These are phyloP conservation scores for Sugiyamaella grinbergsii DNA, from an alignment of 1,139 yeast species.

Conservation along the genomic window DNA sequence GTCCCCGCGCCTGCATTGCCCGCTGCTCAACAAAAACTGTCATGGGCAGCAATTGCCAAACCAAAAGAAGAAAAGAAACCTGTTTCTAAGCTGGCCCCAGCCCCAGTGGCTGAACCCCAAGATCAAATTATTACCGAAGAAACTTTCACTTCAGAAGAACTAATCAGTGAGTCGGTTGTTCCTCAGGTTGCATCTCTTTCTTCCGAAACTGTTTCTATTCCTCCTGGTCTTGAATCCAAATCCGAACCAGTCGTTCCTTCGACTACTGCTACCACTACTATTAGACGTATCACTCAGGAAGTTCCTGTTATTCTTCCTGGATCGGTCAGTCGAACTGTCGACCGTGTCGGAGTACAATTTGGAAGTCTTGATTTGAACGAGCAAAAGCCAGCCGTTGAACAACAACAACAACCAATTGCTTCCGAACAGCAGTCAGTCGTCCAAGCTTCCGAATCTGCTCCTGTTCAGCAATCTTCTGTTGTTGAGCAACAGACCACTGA, in stretches of 20 bases:
- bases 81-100: slow-evolving; percentile 20
- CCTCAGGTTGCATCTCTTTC: slow-evolving; percentile 24
- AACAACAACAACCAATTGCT: slow-evolving; percentile 26
- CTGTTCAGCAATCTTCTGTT: slow-evolving; percentile 18
- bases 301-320: slow-evolving; percentile 68
- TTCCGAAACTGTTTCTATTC: slow-evolving; percentile 20
- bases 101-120: slow-evolving; percentile 23
- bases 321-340: slow-evolving; percentile 48
- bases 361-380: slow-evolving; percentile 56
- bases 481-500: slow-evolving; percentile 26
- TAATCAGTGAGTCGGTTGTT: slow-evolving; percentile 17
- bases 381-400: slow-evolving; percentile 27
- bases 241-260: slow-evolving; percentile 13
- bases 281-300: slow-evolving; percentile 42
- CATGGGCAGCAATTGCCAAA: slow-evolving; percentile 49
- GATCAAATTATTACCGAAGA: no score
- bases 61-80: slow-evolving; percentile 22
- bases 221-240: slow-evolving; percentile 23
- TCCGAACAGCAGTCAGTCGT: slow-evolving; percentile 25
- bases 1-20: slow-evolving; percentile 13
- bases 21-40: slow-evolving; percentile 32
- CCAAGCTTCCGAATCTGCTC: slow-evolving; percentile 13
- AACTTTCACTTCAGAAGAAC: slow-evolving; percentile 8
- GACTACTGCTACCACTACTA: slow-evolving; percentile 15
- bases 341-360: slow-evolving; percentile 68